Conservation (phyloP, 2,329 filamentous ascomycete genomes). For the Aspergillus tamarii region DNA sequence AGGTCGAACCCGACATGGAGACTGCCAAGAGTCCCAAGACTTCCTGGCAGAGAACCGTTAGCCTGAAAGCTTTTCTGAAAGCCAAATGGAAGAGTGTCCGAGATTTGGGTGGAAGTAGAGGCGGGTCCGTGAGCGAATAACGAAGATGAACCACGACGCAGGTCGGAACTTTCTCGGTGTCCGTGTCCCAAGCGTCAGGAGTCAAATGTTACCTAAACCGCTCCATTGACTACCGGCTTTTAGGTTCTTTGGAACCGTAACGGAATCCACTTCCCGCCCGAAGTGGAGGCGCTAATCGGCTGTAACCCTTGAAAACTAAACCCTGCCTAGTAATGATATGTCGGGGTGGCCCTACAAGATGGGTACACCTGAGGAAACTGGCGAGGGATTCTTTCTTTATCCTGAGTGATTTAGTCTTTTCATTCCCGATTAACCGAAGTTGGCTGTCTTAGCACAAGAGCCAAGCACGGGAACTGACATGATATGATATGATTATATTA, state of each 20-base stretch:
- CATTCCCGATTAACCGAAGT: background rate
- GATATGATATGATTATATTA: background rate
- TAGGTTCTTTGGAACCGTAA: slow-evolving; percentile 3
- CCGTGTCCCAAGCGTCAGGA: background rate
- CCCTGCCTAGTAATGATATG: background rate
- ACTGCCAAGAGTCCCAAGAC: background rate
- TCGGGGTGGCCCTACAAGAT: background rate
- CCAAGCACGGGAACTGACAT: background rate
- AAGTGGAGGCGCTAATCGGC: background rate
- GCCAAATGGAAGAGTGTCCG: background rate
- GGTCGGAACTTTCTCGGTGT: background rate
- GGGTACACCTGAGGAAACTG: background rate
- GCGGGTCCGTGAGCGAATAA: background rate
- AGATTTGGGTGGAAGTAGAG: background rate
- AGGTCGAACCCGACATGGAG: background rate
- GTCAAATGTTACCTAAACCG: slow-evolving; percentile 1
- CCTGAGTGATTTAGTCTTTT: background rate
- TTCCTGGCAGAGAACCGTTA: background rate
- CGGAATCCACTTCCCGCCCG: slow-evolving; percentile 10
- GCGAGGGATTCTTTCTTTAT: background rate
- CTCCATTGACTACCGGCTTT: background rate
- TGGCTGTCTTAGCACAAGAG: background rate
- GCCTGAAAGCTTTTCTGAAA: background rate
- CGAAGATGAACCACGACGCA: background rate
- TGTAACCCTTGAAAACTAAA: background rate